Evolutionary conservation across 495 filamentous ascomycete species (phyloP).

Genomic region (Trichocladium antarcticum): DNA sequence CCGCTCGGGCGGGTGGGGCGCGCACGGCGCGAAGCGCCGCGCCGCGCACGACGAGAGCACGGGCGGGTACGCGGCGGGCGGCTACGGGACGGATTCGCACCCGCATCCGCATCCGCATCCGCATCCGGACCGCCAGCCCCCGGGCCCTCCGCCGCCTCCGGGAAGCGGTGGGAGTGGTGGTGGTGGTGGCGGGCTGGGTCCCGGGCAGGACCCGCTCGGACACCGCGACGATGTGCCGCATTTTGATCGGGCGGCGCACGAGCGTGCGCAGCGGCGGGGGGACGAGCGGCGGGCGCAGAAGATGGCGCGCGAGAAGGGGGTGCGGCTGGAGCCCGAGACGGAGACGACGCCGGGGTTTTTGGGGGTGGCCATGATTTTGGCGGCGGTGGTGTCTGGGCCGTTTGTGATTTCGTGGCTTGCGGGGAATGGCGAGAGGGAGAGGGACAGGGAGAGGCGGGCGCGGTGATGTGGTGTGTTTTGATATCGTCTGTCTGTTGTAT

Average conservation of each 20-base stretch:
- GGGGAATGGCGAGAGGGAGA: not conserved
- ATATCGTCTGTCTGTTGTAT: not conserved
- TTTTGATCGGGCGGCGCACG: slow-evolving; percentile 51
- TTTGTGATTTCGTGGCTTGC: not conserved
- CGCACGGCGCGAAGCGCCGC: slow-evolving; percentile 39
- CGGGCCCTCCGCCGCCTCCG: not conserved
- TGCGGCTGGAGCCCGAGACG: not conserved
- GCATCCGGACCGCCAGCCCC: not conserved
- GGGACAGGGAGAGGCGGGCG: not conserved
- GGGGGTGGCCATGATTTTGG: slow-evolving; percentile 29
- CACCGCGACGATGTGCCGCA: slow-evolving; percentile 59
- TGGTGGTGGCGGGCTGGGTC: slow-evolving; percentile 35
- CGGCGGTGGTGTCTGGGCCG: slow-evolving; percentile 11
- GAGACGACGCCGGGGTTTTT: slow-evolving; percentile 29
- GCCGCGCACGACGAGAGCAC: slow-evolving; percentile 35
- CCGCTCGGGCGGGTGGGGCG: slow-evolving; percentile 60
- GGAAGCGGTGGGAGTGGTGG: not conserved
- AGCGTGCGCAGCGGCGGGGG: slow-evolving; percentile 43
- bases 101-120: not conserved
- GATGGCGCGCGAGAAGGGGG: slow-evolving; percentile 8
- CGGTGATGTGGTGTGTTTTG: not conserved
- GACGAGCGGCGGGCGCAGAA: slow-evolving; percentile 29
- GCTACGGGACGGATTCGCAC: not conserved
- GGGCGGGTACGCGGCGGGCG: slow-evolving; percentile 9
- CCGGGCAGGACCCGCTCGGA: slow-evolving; percentile 31